Evolutionary conservation across 2,329 filamentous ascomycete genomes (phyloP).

Genomic region (Bretziella fagacearum): DNA sequence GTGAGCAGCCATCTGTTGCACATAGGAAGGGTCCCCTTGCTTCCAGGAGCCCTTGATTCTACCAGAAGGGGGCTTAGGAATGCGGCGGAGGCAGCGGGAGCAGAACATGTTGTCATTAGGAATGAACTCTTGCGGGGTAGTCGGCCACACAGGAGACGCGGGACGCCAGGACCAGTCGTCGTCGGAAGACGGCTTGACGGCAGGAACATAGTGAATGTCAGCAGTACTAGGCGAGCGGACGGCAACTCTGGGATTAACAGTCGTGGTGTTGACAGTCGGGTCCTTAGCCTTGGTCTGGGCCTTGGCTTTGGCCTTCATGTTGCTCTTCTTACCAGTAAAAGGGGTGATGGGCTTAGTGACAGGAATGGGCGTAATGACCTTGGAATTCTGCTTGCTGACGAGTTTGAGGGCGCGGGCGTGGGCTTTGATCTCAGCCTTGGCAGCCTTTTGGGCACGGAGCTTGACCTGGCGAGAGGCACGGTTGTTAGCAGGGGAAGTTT

Average conservation of each 20-base stretch:
- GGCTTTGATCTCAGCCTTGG: too few relatives aligned
- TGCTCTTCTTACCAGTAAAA: too few relatives aligned
- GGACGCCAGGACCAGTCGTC: slow-evolving; percentile 1
- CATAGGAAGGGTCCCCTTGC: neutral
- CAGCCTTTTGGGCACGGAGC: too few relatives aligned
- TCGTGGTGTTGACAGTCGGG: neutral
- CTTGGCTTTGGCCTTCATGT: too few relatives aligned
- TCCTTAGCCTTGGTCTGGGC: neutral
- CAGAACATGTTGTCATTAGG: slow-evolving; percentile 11
- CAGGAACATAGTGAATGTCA: neutral
- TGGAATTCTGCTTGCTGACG: too few relatives aligned
- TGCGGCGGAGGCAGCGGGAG: slow-evolving; percentile 11
- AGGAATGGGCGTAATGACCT: neutral
- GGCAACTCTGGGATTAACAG: neutral
- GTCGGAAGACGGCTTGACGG: neutral
- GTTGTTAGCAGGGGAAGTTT: too few relatives aligned
- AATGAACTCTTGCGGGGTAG: neutral
- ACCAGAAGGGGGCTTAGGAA: neutral
- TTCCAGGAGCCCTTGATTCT: slow-evolving; percentile 3
- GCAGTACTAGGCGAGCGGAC: neutral
- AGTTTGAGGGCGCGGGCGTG: too few relatives aligned
- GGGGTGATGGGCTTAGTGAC: neutral
- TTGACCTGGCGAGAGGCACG: too few relatives aligned
- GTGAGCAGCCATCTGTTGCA: slow-evolving; percentile 9
- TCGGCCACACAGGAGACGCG: slow-evolving; percentile 9